These are phyloP conservation scores for Wallacemonas sp. DNA, from an alignment of 208 protist species.

Conservation along the genomic window DNA sequence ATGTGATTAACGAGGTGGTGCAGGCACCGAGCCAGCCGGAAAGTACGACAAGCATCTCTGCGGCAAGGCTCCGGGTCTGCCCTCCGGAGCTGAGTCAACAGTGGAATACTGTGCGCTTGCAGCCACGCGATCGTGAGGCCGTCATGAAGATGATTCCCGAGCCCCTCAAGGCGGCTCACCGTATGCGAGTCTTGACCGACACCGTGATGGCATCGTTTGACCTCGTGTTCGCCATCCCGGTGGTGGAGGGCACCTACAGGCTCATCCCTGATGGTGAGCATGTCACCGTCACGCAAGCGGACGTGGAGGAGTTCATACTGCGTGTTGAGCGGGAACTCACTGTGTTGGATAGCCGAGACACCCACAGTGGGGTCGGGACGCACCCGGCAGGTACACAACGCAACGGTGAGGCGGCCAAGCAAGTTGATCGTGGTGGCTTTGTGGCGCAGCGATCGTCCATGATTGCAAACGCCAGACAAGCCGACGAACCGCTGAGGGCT, in stretches of 20 bases:
- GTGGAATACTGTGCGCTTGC: constrained; percentile 24
- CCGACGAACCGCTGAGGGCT: neutral
- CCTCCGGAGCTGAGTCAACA: constrained; percentile 13
- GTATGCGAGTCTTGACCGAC: constrained; percentile 15
- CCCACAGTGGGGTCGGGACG: too few relatives aligned
- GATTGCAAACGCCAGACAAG: neutral
- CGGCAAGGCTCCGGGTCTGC: constrained; percentile 14
- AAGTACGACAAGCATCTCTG: neutral
- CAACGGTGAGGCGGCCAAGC: too few relatives aligned
- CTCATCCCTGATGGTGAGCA: constrained; percentile 47
- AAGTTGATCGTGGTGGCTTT: neutral
- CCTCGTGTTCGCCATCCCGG: constrained; percentile 27
- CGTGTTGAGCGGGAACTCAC: constrained; percentile 27
- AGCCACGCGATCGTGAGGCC: constrained; percentile 15
- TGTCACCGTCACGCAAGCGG: constrained; percentile 34
- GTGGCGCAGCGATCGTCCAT: constrained; percentile 2
- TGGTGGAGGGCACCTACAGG: constrained; percentile 14
- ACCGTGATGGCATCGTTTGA: constrained; percentile 19
- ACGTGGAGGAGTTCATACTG: constrained; percentile 41
- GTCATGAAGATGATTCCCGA: constrained; percentile 10
- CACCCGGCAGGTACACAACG: too few relatives aligned
- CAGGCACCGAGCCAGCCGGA: constrained; percentile 6
- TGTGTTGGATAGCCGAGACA: constrained; percentile 9
- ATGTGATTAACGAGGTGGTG: constrained; percentile 23
- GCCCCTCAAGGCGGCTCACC: constrained; percentile 9